These are phyloP conservation scores for Tolypocladium amazonense DNA, from an alignment of 2,329 filamentous ascomycete genomes.

Conservation along the genomic window DNA sequence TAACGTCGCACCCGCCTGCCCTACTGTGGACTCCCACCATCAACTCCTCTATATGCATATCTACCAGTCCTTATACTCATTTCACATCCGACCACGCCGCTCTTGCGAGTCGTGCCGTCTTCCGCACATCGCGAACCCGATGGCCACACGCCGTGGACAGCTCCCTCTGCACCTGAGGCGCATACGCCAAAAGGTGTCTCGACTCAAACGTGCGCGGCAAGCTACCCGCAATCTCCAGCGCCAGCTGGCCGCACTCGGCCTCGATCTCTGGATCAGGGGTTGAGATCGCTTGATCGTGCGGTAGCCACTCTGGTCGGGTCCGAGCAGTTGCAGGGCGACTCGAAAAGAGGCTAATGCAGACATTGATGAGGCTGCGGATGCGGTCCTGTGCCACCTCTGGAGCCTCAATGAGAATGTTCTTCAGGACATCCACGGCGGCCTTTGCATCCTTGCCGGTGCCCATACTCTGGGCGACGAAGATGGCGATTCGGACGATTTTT, in stretches of 20 bases:
- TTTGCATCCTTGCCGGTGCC: constrained; percentile 31
- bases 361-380: constrained; percentile 36
- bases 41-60: neutral
- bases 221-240: constrained; percentile 34
- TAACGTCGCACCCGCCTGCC: neutral
- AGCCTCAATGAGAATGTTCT: constrained; percentile 34
- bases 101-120: constrained; percentile 36
- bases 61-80: constrained; percentile 5
- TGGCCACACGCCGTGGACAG: constrained; percentile 43
- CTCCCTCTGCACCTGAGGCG: constrained; percentile 32
- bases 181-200: constrained; percentile 31
- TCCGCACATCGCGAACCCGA: constrained; percentile 39
- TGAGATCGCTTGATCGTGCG: constrained; percentile 11
- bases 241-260: constrained; percentile 32
- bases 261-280: constrained; percentile 10
- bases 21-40: neutral
- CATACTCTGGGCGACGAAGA: constrained; percentile 33
- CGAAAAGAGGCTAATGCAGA: constrained; percentile 29
- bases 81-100: constrained; percentile 35
- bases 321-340: constrained; percentile 14
- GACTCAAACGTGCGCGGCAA: constrained; percentile 39
- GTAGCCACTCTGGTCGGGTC: constrained; percentile 18
- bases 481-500: constrained; percentile 35
- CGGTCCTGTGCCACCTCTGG: constrained; percentile 35
- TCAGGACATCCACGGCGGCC: constrained; percentile 37